Conservation (phyloP, 2,329 filamentous ascomycete genomes). For the Colletotrichum lentis region DNA sequence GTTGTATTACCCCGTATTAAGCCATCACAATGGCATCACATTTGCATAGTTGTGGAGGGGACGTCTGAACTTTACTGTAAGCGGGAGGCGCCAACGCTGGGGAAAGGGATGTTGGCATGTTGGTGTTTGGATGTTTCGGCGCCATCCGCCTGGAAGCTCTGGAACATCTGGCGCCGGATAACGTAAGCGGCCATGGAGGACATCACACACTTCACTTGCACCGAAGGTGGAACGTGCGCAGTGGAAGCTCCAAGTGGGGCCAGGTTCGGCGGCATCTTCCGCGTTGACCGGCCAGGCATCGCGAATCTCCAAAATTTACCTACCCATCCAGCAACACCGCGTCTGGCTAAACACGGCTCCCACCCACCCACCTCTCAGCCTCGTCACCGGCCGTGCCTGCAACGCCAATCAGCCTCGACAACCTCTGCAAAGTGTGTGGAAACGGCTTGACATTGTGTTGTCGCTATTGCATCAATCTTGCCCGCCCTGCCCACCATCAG, state of each 20-base stretch:
- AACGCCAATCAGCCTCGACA: slow-evolving; percentile 8
- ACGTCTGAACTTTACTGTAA: slow-evolving; percentile 16
- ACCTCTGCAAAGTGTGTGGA: neutral
- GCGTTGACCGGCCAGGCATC: slow-evolving; percentile 34
- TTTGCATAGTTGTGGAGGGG: slow-evolving; percentile 7
- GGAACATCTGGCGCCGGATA: neutral
- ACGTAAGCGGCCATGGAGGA: neutral
- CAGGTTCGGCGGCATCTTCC: slow-evolving; percentile 27
- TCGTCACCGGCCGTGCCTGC: slow-evolving; percentile 6
- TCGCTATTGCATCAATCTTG: neutral
- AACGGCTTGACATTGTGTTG: neutral
- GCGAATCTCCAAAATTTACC: slow-evolving; percentile 39
- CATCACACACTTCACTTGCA: neutral
- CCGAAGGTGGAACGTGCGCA: neutral
- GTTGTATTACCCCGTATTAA: neutral
- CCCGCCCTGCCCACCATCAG: neutral
- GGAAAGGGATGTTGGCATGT: neutral
- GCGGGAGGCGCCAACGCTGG: neutral
- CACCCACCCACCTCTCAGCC: slow-evolving; percentile 5
- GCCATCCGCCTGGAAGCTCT: slow-evolving; percentile 7
- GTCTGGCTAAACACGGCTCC: slow-evolving; percentile 27
- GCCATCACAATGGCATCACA: slow-evolving; percentile 30
- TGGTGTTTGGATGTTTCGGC: neutral
- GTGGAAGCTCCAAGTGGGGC: slow-evolving; percentile 7
- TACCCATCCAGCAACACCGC: slow-evolving; percentile 29